Conservation (phyloP, 331 rosid species). For the Spiraea crenata region DNA sequence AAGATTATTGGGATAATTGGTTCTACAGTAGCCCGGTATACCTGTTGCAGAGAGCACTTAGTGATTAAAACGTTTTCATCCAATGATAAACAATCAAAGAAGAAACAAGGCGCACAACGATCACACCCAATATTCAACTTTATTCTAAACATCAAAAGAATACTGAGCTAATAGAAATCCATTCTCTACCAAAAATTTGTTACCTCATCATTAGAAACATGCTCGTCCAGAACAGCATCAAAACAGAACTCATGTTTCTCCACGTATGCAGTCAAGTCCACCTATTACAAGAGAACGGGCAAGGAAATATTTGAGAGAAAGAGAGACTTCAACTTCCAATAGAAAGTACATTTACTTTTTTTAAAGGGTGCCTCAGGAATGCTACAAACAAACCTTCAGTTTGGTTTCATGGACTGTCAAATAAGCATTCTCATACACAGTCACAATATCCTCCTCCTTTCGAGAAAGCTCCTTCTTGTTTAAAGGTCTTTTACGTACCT, state of each 20-base stretch:
- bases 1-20: slow-evolving; percentile 95
- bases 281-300: slow-evolving; percentile 44
- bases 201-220: slow-evolving; percentile 89
- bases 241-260: slow-evolving; percentile 98
- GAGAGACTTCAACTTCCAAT: slow-evolving; percentile 8
- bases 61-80: slow-evolving; percentile 15
- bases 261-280: slow-evolving; percentile 96
- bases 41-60: slow-evolving; percentile 49
- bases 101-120: slow-evolving; percentile 21
- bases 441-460: slow-evolving; percentile 92
- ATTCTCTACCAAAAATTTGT: slow-evolving; percentile 14
- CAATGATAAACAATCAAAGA: slow-evolving; percentile 15
- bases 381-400: slow-evolving; percentile 60
- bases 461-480: slow-evolving; percentile 88
- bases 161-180: background rate
- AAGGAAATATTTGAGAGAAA: slow-evolving; percentile 5
- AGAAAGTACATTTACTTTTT: slow-evolving; percentile 17
- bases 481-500: slow-evolving; percentile 96
- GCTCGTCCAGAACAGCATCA: slow-evolving; percentile 84
- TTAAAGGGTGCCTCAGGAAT: slow-evolving; percentile 16
- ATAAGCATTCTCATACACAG: slow-evolving; percentile 59
- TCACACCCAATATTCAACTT: slow-evolving; percentile 13
- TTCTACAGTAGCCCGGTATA: slow-evolving; percentile 79
- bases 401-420: slow-evolving; percentile 87
- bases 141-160: slow-evolving; percentile 13